phyloP scores from a whole-genome alignment of 164 flowering plant species.

The Vitis rupestris region DNA sequence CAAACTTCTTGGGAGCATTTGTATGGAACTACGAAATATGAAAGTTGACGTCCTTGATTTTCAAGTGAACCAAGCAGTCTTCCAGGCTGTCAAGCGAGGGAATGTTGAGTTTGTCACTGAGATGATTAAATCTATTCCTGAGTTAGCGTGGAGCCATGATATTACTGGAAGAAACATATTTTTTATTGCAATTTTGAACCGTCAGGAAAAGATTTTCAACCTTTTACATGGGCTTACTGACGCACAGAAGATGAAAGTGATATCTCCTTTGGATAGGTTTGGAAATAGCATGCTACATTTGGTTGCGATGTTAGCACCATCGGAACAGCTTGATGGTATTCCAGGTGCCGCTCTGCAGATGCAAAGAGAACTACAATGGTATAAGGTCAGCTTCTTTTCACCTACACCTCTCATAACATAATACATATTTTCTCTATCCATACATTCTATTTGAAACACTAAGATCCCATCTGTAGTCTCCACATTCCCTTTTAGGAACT shows the following conservation, averaged over 20 bases:
- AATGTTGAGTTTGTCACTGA: slow-evolving; percentile 20
- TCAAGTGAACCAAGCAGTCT: not conserved
- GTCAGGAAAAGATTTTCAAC: slow-evolving; percentile 29
- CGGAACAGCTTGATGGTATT: slow-evolving; percentile 15
- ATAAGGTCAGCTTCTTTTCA: slow-evolving; percentile 13
- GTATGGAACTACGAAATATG: not conserved
- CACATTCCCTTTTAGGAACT: no score
- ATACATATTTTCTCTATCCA: no score
- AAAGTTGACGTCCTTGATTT: no score
- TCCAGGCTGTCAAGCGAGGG: slow-evolving; percentile 19
- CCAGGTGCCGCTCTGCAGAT: slow-evolving; percentile 32
- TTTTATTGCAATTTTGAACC: slow-evolving; percentile 8
- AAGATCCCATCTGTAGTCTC: no score
- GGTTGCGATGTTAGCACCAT: slow-evolving; percentile 17
- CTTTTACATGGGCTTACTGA: slow-evolving; percentile 18
- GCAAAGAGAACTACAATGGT: slow-evolving; percentile 34
- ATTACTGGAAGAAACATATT: slow-evolving; percentile 8
- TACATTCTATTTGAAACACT: no score
- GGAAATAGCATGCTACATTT: slow-evolving; percentile 24
- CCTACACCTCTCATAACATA: no score
- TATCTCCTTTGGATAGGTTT: slow-evolving; percentile 6
- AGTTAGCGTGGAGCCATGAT: slow-evolving; percentile 7
- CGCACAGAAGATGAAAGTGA: not conserved
- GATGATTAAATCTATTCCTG: slow-evolving; percentile 8
- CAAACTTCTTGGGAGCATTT: slow-evolving; percentile 4